phyloP scores from a whole-genome alignment of 192 early-diverging fungal genomes.

The Haplosporangium gracile region DNA sequence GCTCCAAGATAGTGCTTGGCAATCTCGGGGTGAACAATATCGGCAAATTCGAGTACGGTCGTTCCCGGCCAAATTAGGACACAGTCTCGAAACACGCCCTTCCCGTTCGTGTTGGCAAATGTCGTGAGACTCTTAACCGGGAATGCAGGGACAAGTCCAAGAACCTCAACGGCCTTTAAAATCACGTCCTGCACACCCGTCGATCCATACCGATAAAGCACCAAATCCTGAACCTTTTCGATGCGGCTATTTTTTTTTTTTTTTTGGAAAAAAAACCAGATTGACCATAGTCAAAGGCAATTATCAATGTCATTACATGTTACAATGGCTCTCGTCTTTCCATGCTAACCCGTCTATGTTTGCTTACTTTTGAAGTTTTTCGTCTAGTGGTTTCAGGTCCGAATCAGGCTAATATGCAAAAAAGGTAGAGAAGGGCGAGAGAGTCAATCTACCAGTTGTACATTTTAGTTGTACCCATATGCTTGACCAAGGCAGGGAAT shows the following conservation, averaged over 20 bases:
- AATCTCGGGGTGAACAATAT: conserved; percentile 75
- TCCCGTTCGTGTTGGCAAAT: conserved; percentile 66
- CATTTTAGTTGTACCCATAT: not conserved
- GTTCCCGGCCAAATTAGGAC: conserved; percentile 78
- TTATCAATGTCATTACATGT: not conserved
- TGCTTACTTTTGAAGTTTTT: conserved; percentile 59
- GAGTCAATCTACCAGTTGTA: not conserved
- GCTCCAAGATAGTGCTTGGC: conserved; percentile 77
- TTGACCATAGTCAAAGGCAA: not conserved
- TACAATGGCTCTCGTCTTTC: too few species aligned
- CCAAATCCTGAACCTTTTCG: conserved; percentile 79
- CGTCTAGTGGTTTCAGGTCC: conserved; percentile 67
- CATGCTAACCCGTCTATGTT: too few species aligned
- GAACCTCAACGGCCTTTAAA: conserved; percentile 69
- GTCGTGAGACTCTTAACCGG: conserved; percentile 82
- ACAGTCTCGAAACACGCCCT: conserved; percentile 81
- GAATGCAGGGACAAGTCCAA: conserved; percentile 79
- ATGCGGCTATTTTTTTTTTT: conserved; percentile 57
- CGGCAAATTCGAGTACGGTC: conserved; percentile 82
- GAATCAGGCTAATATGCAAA: conserved; percentile 48
- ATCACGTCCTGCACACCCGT: conserved; percentile 86
- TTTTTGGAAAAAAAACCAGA: not conserved
- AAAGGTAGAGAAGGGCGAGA: not conserved
- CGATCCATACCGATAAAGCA: conserved; percentile 85
- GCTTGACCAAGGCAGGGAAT: not conserved